Percentiles rank a stretch among this genome's conserved stretches.
phyloP scores from a whole-genome alignment of 768 basidiomycete species.

The Zangia roseola region DNA sequence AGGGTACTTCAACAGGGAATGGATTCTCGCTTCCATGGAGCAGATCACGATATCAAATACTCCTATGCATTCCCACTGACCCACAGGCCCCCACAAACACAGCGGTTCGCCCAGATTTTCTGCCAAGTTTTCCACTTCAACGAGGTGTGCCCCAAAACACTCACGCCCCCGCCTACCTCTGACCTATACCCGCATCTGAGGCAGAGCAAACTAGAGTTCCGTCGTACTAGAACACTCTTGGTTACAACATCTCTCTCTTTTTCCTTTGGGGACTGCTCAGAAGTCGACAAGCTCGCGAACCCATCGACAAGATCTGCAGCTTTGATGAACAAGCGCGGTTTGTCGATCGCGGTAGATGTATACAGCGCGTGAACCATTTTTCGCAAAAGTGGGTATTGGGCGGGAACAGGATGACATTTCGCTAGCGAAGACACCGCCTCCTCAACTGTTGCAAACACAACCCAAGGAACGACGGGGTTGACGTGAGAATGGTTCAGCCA shows the following conservation, averaged over 20 bases:
- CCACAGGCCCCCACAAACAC: slow-evolving; percentile 77
- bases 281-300: slow-evolving; percentile 41
- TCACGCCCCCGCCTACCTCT: slow-evolving; percentile 38
- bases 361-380: slow-evolving; percentile 47
- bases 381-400: slow-evolving; percentile 43
- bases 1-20: too few species aligned
- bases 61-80: slow-evolving; percentile 17
- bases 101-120: slow-evolving; percentile 54
- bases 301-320: slow-evolving; percentile 70
- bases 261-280: slow-evolving; percentile 38
- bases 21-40: too few species aligned
- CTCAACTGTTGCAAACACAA: slow-evolving; percentile 37
- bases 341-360: slow-evolving; percentile 53
- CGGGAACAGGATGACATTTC: slow-evolving; percentile 54
- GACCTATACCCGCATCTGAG: slow-evolving; percentile 64
- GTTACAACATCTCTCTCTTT: slow-evolving; percentile 59
- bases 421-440: slow-evolving; percentile 53
- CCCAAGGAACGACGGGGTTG: neutral
- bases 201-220: slow-evolving; percentile 44
- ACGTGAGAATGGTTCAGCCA: neutral
- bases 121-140: slow-evolving; percentile 63
- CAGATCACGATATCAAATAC: neutral
- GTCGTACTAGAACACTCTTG: slow-evolving; percentile 50
- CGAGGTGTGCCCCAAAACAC: slow-evolving; percentile 32
- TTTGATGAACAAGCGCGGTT: slow-evolving; percentile 70